Conservation (phyloP, 139 green algal genomes). For the Volvox reticuliferus region DNA sequence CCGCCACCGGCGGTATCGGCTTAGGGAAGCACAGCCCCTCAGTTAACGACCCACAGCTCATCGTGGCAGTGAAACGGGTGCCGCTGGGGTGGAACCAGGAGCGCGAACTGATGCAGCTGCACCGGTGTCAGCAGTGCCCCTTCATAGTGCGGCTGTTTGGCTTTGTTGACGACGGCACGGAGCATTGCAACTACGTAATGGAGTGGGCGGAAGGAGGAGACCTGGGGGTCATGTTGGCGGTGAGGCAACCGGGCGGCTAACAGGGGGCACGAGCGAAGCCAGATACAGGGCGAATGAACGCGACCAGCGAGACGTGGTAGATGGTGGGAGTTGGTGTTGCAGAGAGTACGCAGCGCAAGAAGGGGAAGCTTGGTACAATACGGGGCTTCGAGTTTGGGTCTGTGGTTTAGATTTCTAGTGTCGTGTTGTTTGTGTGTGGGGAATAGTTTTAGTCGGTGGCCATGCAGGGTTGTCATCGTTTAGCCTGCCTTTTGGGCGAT, state of each 20-base stretch:
- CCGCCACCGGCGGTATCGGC: neutral
- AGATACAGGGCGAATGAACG: too few relatives aligned
- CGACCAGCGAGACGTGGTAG: too few relatives aligned
- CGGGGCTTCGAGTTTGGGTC: too few relatives aligned
- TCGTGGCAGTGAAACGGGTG: conserved; percentile 45
- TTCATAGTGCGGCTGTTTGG: conserved; percentile 54
- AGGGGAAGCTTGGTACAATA: too few relatives aligned
- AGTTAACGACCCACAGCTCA: conserved; percentile 23
- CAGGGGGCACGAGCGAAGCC: neutral
- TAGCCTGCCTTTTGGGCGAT: too few relatives aligned
- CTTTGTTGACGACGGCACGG: conserved; percentile 38
- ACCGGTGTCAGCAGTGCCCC: conserved; percentile 43
- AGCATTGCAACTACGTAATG: conserved; percentile 40
- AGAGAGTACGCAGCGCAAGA: too few relatives aligned
- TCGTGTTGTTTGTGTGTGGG: too few relatives aligned
- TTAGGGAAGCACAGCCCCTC: neutral
- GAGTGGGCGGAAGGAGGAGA: conserved; percentile 50
- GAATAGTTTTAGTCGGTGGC: too few relatives aligned
- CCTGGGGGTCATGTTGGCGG: conserved; percentile 34
- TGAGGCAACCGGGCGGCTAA: neutral
- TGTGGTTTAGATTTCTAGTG: too few relatives aligned
- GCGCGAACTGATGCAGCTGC: conserved; percentile 52
- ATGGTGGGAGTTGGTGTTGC: too few relatives aligned
- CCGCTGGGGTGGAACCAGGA: conserved; percentile 48
- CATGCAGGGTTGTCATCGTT: too few relatives aligned